These are phyloP conservation scores for Chrysanthemum lavandulifolium DNA, from an alignment of 129 eudicot genomes.

Conservation along the genomic window DNA sequence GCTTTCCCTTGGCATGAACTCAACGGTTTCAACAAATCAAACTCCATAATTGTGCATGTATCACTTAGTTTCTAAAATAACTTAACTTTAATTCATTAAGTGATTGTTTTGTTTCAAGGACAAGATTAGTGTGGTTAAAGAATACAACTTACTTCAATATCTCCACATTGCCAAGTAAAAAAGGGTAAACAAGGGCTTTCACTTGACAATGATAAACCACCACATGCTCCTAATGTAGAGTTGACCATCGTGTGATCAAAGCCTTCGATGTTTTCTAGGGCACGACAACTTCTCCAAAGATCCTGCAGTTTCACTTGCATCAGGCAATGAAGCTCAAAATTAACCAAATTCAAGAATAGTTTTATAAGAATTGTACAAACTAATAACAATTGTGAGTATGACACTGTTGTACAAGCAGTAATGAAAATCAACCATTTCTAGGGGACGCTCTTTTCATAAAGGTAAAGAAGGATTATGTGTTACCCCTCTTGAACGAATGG, in stretches of 20 bases:
- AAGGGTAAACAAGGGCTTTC: constrained; percentile 68
- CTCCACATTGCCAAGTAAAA: constrained; percentile 85
- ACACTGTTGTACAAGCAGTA: neutral
- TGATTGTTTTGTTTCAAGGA: neutral
- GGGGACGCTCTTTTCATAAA: neutral
- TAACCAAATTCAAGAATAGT: neutral
- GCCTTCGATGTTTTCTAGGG: constrained; percentile 70
- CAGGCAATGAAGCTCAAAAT: constrained; percentile 10
- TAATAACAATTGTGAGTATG: neutral
- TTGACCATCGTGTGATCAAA: constrained; percentile 77
- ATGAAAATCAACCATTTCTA: neutral
- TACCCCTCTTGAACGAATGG: neutral
- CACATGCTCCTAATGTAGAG: constrained; percentile 77
- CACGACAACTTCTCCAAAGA: constrained; percentile 83
- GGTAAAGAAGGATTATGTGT: neutral
- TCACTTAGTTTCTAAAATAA: constrained; percentile 70
- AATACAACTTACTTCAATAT: constrained; percentile 47
- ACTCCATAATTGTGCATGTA: constrained; percentile 61
- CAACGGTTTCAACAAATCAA: constrained; percentile 63
- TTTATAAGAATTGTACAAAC: neutral
- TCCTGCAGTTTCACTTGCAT: constrained; percentile 46
- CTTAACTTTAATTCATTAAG: neutral
- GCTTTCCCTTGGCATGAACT: constrained; percentile 60
- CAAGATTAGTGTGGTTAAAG: neutral
- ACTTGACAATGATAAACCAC: constrained; percentile 50